These are phyloP conservation scores for Thermomucor indicae-seudaticae DNA, from an alignment of 371 early-diverging fungal species.

Conservation along the genomic window DNA sequence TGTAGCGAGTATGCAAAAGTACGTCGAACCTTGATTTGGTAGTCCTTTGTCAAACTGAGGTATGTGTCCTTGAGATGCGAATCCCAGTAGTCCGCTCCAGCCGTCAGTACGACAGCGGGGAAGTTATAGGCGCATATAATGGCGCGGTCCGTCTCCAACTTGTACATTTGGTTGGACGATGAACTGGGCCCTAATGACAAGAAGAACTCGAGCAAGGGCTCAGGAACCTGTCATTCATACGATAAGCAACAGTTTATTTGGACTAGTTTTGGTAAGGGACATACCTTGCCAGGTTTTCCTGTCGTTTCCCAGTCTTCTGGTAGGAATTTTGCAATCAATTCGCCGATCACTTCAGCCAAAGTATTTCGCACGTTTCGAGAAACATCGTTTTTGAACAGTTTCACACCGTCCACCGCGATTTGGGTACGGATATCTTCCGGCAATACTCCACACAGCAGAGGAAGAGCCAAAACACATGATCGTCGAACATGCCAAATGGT, in stretches of 20 bases:
- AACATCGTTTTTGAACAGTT: constrained; percentile 48
- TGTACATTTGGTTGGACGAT: constrained; percentile 32
- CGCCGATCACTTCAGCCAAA: constrained; percentile 56
- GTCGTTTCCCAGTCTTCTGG: constrained; percentile 45
- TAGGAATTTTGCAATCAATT: constrained; percentile 51
- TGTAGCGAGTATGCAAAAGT: constrained; percentile 60
- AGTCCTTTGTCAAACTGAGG: constrained; percentile 46
- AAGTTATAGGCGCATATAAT: constrained; percentile 61
- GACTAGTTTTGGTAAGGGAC: not conserved
- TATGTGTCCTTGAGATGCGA: constrained; percentile 49
- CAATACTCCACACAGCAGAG: constrained; percentile 42
- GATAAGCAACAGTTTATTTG: not conserved
- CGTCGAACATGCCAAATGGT: constrained; percentile 62
- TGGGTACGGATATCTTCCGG: constrained; percentile 35
- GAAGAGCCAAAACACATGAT: constrained; percentile 50
- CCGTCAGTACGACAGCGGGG: constrained; percentile 58
- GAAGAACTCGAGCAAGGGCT: constrained; percentile 39
- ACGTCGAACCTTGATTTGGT: constrained; percentile 55
- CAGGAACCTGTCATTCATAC: constrained; percentile 19
- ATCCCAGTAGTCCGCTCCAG: constrained; percentile 53
- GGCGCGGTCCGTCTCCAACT: constrained; percentile 52
- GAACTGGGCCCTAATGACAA: constrained; percentile 32
- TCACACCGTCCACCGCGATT: constrained; percentile 42
- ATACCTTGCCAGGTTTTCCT: constrained; percentile 35
- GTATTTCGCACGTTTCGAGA: constrained; percentile 58